phyloP scores from a whole-genome alignment of 805 yeast genomes.

The Candida methanosorbosa region DNA sequence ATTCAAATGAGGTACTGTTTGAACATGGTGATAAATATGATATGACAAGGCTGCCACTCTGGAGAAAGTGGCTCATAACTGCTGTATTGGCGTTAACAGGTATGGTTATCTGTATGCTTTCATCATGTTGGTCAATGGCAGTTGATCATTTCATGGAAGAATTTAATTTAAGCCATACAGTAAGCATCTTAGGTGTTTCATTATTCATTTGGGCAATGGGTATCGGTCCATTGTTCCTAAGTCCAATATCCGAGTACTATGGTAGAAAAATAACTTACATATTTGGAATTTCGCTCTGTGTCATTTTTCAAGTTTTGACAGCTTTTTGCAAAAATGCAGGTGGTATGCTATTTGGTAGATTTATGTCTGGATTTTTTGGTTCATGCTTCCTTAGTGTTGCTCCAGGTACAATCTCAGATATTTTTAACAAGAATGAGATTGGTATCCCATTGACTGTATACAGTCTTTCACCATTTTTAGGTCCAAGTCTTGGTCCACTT shows the following conservation, averaged over 20 bases:
- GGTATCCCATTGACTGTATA: conserved; percentile 64
- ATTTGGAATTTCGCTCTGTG: conserved; percentile 34
- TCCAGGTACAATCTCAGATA: conserved; percentile 70
- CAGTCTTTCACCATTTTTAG: conserved; percentile 55
- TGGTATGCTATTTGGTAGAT: conserved; percentile 56
- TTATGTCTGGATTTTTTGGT: conserved; percentile 65
- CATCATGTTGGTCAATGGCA: conserved; percentile 62
- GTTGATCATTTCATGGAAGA: conserved; percentile 35
- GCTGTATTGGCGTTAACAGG: conserved; percentile 45
- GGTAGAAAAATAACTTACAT: conserved; percentile 50
- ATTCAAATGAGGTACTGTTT: conserved; percentile 10
- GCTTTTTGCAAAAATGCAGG: conserved; percentile 52
- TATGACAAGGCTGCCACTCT: conserved; percentile 24
- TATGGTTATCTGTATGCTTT: conserved; percentile 56
- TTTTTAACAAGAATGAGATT: conserved; percentile 51
- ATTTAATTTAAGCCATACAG: conserved; percentile 47
- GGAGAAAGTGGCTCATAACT: conserved; percentile 51
- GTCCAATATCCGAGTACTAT: conserved; percentile 50
- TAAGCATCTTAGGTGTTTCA: conserved; percentile 50
- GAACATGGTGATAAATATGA: conserved; percentile 11
- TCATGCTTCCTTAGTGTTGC: conserved; percentile 70
- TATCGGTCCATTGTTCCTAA: conserved; percentile 50
- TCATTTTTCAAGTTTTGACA: conserved; percentile 44
- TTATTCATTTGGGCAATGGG: conserved; percentile 57
- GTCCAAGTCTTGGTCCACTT: conserved; percentile 65